A percentile compares a stretch with the other conserved stretches of the same genome.
These are phyloP conservation scores for Solanum chaucha DNA, from an alignment of 257 asterid species.

Conservation along the genomic window DNA sequence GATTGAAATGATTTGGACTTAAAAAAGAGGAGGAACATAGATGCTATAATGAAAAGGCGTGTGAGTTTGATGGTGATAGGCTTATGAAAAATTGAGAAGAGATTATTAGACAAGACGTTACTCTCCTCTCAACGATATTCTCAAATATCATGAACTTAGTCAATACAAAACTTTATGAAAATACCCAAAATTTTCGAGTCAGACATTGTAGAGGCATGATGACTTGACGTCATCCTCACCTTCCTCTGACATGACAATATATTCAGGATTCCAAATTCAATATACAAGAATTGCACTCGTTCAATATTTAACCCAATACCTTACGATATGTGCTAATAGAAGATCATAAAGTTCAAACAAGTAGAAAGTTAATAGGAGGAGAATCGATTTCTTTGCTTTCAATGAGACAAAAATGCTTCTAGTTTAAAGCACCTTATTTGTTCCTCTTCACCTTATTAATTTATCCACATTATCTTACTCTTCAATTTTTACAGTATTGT, in stretches of 20 bases:
- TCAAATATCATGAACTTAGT: no score
- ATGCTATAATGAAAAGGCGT: not conserved
- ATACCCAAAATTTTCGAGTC: not conserved
- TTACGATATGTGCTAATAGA: not conserved
- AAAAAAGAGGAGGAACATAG: not conserved
- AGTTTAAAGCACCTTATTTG: not conserved
- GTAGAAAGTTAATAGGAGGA: fast-evolving
- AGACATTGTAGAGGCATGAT: not conserved
- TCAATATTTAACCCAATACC: no score
- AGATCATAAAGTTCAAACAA: not conserved
- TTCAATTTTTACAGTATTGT: not conserved
- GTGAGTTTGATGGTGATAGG: not conserved
- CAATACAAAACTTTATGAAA: no score
- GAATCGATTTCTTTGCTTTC: not conserved
- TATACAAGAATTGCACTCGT: no score
- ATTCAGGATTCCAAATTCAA: not conserved
- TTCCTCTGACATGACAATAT: not conserved
- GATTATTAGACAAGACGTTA: not conserved
- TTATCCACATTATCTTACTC: not conserved
- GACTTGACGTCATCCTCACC: not conserved
- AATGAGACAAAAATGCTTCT: not conserved
- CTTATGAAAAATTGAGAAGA: not conserved
- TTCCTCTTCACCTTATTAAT: not conserved
- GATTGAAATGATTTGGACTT: fast-evolving
- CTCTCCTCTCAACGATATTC: not conserved